Conservation (phyloP, 2,329 filamentous ascomycete species). For the Colletotrichum cereale region DNA sequence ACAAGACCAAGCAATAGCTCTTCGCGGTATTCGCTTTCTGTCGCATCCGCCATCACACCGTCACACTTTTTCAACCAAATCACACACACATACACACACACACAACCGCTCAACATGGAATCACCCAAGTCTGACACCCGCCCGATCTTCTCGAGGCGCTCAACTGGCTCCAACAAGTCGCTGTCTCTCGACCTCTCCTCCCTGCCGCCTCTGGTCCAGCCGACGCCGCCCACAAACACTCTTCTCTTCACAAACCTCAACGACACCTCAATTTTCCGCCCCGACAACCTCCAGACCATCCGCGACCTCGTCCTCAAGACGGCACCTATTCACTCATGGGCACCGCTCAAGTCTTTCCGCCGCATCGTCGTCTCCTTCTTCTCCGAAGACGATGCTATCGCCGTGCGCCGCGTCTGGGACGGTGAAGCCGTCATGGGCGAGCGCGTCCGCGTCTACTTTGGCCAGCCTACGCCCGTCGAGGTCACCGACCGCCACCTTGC, state of each 20-base stretch:
- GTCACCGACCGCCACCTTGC: conserved; percentile 69
- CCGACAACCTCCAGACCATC: conserved; percentile 80
- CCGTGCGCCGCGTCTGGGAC: conserved; percentile 79
- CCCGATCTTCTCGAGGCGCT: conserved; percentile 51
- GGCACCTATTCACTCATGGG: conserved; percentile 82
- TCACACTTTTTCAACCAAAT: conserved; percentile 2
- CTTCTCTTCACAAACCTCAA: conserved; percentile 86
- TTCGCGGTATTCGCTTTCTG: neutral
- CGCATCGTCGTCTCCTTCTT: conserved; percentile 86
- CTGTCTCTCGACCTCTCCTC: conserved; percentile 81
- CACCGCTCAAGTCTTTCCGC: conserved; percentile 84
- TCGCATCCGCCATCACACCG: conserved; percentile 2
- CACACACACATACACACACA: conserved; percentile 39
- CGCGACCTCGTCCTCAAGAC: conserved; percentile 76
- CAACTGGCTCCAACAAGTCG: conserved; percentile 59
- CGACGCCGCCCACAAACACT: conserved; percentile 85
- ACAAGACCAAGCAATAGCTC: neutral
- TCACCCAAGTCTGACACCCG: conserved; percentile 47
- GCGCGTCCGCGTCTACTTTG: conserved; percentile 77
- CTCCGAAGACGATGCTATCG: conserved; percentile 75
- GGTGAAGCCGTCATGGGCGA: conserved; percentile 80
- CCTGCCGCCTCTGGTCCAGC: conserved; percentile 76
- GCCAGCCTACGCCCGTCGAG: conserved; percentile 70
- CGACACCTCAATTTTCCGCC: conserved; percentile 78
- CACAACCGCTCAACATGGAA: conserved; percentile 48